Conservation (phyloP, 2,329 filamentous ascomycete genomes). For the Talaromyces pinophilus region DNA sequence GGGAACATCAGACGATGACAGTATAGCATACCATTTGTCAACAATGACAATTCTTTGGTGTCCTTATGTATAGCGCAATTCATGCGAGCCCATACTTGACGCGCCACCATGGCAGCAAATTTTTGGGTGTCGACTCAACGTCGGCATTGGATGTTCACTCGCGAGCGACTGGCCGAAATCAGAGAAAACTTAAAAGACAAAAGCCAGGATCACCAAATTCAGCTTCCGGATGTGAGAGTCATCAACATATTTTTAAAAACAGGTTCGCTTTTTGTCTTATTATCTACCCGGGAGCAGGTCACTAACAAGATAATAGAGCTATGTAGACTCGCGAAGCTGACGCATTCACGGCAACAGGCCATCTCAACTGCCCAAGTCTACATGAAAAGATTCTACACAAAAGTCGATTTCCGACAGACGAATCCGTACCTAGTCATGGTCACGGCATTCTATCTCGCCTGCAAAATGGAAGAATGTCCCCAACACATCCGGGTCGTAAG, state of each 20-base stretch:
- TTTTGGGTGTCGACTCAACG: constrained; percentile 96
- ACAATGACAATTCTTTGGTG: constrained; percentile 39
- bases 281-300: neutral
- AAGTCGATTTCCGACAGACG: constrained; percentile 85
- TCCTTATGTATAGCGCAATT: constrained; percentile 12
- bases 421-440: constrained; percentile 91
- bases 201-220: constrained; percentile 74
- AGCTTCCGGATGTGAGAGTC: constrained; percentile 77
- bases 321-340: constrained; percentile 71
- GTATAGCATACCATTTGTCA: neutral
- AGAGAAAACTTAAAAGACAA: constrained; percentile 76
- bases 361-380: constrained; percentile 94
- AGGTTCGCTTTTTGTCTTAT: constrained; percentile 56
- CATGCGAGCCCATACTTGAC: neutral
- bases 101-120: constrained; percentile 75
- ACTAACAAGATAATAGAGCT: constrained; percentile 71
- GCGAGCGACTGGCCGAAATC: constrained; percentile 73
- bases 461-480: constrained; percentile 96
- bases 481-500: constrained; percentile 93
- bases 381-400: constrained; percentile 88
- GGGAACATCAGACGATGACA: neutral
- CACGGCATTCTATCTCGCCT: constrained; percentile 92
- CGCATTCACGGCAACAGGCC: constrained; percentile 74
- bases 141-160: constrained; percentile 85
- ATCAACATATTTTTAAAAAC: constrained; percentile 91